Evolutionary conservation across 192 early-diverging fungal species (phyloP).

Genomic region (Coemansia sp.): DNA sequence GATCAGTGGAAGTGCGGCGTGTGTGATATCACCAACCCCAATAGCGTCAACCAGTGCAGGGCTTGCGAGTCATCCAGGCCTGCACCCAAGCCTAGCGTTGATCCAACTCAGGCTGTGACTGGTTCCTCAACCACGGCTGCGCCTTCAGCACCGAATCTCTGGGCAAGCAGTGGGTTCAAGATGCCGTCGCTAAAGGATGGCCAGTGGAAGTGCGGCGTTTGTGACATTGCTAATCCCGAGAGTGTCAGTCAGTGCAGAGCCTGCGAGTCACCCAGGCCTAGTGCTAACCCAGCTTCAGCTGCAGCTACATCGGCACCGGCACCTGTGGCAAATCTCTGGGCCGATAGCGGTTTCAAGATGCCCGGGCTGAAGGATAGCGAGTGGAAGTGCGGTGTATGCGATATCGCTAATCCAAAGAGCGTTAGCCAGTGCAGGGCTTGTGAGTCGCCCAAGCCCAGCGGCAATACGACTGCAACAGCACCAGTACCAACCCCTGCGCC

Average conservation of each 20-base stretch:
- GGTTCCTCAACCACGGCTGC: too few relatives aligned
- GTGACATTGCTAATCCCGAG: not conserved
- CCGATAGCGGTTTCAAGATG: not conserved
- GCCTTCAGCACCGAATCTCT: slow-evolving; percentile 9
- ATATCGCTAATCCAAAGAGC: slow-evolving; percentile 12
- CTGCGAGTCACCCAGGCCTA: slow-evolving; percentile 13
- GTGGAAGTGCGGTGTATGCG: slow-evolving; percentile 30
- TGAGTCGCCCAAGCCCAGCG: slow-evolving; percentile 18
- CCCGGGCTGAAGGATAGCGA: slow-evolving; percentile 15
- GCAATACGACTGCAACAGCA: not conserved
- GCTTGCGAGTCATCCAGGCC: slow-evolving; percentile 29
- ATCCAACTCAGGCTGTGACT: not conserved
- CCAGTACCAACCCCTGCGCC: slow-evolving; percentile 1
- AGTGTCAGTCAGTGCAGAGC: not conserved
- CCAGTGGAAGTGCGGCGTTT: slow-evolving; percentile 28
- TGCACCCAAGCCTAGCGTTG: not conserved
- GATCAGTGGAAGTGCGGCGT: slow-evolving; percentile 29
- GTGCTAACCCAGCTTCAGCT: too few relatives aligned
- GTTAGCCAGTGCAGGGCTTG: slow-evolving; percentile 29
- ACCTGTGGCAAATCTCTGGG: not conserved
- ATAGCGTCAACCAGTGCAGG: slow-evolving; percentile 17
- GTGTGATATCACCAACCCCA: slow-evolving; percentile 21
- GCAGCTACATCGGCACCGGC: too few relatives aligned
- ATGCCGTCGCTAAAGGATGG: not conserved
- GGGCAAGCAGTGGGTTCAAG: slow-evolving; percentile 16